phyloP scores from a whole-genome alignment of 257 asterid species.

The Solanum corneliomulleri region DNA sequence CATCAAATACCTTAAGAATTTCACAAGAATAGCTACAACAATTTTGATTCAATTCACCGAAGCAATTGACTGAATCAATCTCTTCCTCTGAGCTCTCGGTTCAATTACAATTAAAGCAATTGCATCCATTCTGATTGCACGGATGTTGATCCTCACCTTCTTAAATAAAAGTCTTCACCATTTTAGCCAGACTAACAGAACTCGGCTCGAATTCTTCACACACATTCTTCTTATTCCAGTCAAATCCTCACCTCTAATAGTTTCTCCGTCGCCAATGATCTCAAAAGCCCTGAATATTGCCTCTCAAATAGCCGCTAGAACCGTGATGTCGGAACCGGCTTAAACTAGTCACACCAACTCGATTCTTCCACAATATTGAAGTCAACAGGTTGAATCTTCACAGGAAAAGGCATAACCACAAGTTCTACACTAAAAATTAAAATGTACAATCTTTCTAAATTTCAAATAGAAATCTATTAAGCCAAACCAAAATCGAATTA shows the following conservation, averaged over 20 bases:
- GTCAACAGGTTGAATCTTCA: conserved; percentile 81
- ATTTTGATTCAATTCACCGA: too few relatives aligned
- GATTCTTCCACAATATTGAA: conserved; percentile 23
- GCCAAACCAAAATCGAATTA: neutral
- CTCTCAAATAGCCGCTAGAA: conserved; percentile 74
- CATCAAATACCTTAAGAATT: too few relatives aligned
- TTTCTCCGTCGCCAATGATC: conserved; percentile 25
- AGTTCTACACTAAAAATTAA: neutral
- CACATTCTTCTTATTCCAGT: conserved; percentile 28
- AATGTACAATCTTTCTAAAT: neutral
- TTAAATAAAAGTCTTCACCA: too few relatives aligned
- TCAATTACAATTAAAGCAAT: too few relatives aligned
- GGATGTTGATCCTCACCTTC: too few relatives aligned
- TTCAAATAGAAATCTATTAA: conserved; percentile 1
- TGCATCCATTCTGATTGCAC: too few relatives aligned
- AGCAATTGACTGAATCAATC: too few relatives aligned
- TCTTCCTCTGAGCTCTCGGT: too few relatives aligned
- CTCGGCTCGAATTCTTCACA: too few relatives aligned
- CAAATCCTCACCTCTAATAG: conserved; percentile 10
- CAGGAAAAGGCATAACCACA: conserved; percentile 28
- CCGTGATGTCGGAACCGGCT: conserved; percentile 44
- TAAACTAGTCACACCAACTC: conserved; percentile 33
- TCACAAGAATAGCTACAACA: too few relatives aligned
- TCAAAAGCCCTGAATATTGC: conserved; percentile 50
- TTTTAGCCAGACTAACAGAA: too few relatives aligned